These are phyloP conservation scores for Cytospora leucostoma DNA, from an alignment of 2,329 filamentous ascomycete genomes.

Conservation along the genomic window DNA sequence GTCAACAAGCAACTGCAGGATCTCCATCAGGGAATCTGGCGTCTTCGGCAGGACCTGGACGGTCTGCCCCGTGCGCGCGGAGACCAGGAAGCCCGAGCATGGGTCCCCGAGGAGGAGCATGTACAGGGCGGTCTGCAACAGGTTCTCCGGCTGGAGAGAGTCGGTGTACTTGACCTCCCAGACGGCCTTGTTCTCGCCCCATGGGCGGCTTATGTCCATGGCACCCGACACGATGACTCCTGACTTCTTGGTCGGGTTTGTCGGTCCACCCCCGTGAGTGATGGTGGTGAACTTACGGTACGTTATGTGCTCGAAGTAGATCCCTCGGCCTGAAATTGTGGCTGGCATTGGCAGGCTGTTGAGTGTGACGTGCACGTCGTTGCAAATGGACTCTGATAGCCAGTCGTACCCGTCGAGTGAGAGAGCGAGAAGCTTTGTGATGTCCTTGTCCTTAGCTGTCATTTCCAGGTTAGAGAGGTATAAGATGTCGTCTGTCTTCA, in stretches of 20 bases:
- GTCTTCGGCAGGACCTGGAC: conserved; percentile 20
- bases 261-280: conserved; percentile 20
- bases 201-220: conserved; percentile 21
- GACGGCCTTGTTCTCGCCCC: conserved; percentile 16
- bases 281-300: conserved; percentile 11
- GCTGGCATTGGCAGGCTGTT: conserved; percentile 16
- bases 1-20: conserved; percentile 23
- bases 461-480: conserved; percentile 19
- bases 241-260: conserved; percentile 13
- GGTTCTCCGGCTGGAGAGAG: conserved; percentile 21
- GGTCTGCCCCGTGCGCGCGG: conserved; percentile 22
- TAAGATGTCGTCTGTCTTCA: conserved; percentile 16
- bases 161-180: conserved; percentile 25
- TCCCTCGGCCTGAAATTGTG: conserved; percentile 3
- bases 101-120: conserved; percentile 20
- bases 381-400: conserved; percentile 22
- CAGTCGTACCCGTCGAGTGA: conserved; percentile 20
- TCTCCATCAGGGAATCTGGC: conserved; percentile 9
- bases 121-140: conserved; percentile 22
- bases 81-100: conserved; percentile 15
- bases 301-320: conserved; percentile 12
- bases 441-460: conserved; percentile 25
- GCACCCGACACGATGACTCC: conserved; percentile 12
- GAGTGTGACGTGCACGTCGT: conserved; percentile 21
- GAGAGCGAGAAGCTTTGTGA: conserved; percentile 25